Evolutionary conservation across 228 moss, liverwort and hornwort species (phyloP).

Genomic region (Sphagnum fallax): DNA sequence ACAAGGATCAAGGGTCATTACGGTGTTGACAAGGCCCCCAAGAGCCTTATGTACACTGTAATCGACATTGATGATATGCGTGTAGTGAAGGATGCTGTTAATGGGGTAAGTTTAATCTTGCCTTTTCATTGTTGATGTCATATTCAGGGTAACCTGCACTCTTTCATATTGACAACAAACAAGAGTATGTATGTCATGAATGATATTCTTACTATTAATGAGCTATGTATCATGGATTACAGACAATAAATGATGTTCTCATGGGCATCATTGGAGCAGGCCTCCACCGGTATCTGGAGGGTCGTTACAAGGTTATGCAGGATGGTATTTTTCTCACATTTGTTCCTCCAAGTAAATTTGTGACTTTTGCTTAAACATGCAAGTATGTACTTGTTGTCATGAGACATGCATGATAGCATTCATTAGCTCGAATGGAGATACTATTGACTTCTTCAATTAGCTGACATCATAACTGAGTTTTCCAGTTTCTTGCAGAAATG

Average conservation of each 20-base stretch:
- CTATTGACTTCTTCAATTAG: too few species aligned
- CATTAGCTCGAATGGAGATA: too few species aligned
- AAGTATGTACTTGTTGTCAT: slow-evolving; percentile 6
- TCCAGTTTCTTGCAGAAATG: too few species aligned
- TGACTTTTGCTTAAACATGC: not conserved
- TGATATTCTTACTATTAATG: too few species aligned
- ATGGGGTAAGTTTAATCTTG: slow-evolving; percentile 46
- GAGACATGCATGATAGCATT: not conserved
- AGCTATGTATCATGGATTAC: not conserved
- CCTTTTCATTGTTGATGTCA: not conserved
- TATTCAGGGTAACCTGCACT: too few species aligned
- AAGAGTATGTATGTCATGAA: too few species aligned
- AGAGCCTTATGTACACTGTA: slow-evolving; percentile 33
- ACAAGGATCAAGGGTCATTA: slow-evolving; percentile 43
- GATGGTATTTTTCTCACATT: not conserved
- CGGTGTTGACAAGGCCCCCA: slow-evolving; percentile 49
- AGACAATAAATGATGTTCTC: slow-evolving; percentile 85
- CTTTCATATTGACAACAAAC: too few species aligned
- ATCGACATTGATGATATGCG: slow-evolving; percentile 42
- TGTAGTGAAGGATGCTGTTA: slow-evolving; percentile 49
- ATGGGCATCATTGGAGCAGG: slow-evolving; percentile 62
- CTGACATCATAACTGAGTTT: too few species aligned
- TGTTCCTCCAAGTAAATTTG: too few species aligned
- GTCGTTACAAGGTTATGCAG: slow-evolving; percentile 5
- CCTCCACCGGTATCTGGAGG: slow-evolving; percentile 52